Conservation (phyloP, 202 grass and related monocot genomes). For the Brachypodium distachyon region DNA sequence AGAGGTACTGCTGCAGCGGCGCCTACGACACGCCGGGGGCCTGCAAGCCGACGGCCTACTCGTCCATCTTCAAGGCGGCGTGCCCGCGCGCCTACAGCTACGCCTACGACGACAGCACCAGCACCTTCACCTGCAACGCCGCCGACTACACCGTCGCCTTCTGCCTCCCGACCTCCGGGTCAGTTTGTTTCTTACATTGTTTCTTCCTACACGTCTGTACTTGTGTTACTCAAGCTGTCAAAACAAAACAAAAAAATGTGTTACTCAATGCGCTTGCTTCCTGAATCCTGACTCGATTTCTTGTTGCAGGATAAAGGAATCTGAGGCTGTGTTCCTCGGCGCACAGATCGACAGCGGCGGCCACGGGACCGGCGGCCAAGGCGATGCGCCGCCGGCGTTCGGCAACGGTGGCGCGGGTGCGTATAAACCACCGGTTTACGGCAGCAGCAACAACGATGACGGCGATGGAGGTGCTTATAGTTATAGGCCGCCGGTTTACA, state of each 20-base stretch:
- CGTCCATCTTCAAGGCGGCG: constrained; percentile 72
- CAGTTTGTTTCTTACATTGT: no score
- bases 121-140: constrained; percentile 83
- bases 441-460: neutral
- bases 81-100: constrained; percentile 95
- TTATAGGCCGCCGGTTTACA: neutral
- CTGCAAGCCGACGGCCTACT: constrained; percentile 65
- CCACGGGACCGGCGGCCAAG: neutral
- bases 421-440: neutral
- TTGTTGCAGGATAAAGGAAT: constrained; percentile 45
- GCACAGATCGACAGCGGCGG: constrained; percentile 15
- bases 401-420: neutral
- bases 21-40: constrained; percentile 55
- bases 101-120: constrained; percentile 70
- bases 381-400: neutral
- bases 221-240: no score
- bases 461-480: neutral
- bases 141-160: constrained; percentile 78
- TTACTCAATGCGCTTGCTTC: no score
- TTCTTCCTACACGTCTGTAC: no score
- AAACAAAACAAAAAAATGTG: no score
- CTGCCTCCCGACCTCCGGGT: constrained; percentile 58
- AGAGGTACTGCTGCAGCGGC: constrained; percentile 90
- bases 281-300: neutral
- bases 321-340: constrained; percentile 35